Conservation (phyloP, 1,284 basidiomycete genomes). For the Cutaneotrichosporon sp. region DNA sequence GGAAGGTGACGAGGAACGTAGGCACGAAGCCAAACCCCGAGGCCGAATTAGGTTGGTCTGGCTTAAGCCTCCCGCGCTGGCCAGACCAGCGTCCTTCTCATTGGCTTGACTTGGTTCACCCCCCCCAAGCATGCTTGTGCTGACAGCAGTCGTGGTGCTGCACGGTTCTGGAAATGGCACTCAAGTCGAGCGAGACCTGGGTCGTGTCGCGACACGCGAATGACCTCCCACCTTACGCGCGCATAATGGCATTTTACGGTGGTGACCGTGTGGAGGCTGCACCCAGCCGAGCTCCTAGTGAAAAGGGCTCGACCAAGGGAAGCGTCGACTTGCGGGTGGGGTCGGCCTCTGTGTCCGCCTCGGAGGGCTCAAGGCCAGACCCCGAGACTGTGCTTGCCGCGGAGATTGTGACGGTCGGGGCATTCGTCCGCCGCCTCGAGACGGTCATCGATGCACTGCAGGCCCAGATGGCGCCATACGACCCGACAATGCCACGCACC, state of each 20-base stretch:
- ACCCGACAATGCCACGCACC: neutral
- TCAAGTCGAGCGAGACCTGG: neutral
- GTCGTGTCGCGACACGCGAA: neutral
- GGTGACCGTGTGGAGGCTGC: neutral
- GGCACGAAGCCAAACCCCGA: neutral
- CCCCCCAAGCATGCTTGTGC: neutral
- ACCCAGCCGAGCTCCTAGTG: neutral
- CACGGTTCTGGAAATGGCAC: constrained; percentile 3
- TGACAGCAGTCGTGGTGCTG: constrained; percentile 2
- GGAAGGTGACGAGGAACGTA: neutral
- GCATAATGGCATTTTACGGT: neutral
- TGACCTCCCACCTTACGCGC: neutral
- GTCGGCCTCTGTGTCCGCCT: neutral
- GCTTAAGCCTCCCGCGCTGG: neutral
- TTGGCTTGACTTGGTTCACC: neutral
- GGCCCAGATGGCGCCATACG: neutral
- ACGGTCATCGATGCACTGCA: neutral
- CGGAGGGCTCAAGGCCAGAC: neutral
- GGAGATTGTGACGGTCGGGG: neutral
- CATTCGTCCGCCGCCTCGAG: neutral
- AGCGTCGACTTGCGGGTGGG: neutral
- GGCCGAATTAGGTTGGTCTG: too few species aligned
- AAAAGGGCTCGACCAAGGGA: neutral
- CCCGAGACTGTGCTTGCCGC: neutral
- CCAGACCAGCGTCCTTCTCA: neutral